Evolutionary conservation across 2,329 filamentous ascomycete species (phyloP), one percentile per base, ranked within the genome.

Genomic region (Sphaerulina musiva): DNA sequence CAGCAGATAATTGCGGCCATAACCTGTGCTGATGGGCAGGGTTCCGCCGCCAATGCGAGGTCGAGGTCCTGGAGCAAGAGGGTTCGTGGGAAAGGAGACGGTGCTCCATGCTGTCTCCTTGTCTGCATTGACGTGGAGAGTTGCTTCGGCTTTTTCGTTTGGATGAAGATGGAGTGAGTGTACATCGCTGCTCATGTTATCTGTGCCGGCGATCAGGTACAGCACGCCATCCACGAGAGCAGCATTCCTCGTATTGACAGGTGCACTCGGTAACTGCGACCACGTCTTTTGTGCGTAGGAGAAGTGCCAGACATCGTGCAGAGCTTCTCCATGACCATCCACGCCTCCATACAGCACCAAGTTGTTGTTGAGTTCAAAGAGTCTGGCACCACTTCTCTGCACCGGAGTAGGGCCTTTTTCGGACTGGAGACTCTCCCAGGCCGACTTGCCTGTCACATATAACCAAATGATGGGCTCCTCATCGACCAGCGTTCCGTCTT

Each of bases 1-100:
- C 1, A 73, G 59, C 6, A 76, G 68, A 58, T 74, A 76, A 41
- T 73, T 70, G 5, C 74, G 69, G 11, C 74, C 74, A 48, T 73
- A 71, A 10, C 73, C 73, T 1, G 73, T 76, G 0, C 67, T 69
- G 20, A 76, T 60, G 0, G 73, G 72, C 0, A 75, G 54, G 0
- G 75, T 59, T 1, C 69, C 69, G 12, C 69, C 73, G 6, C 70
- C 67, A 7, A 67, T 62, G 20, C 73, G 66, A 14, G 72, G 69
- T 14, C 67, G 64, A 2, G 74, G 73, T 1, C 73, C 73, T n/a
- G 72, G 70, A 1, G 69, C 69, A 10, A 75, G 59, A 2, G 73
- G 73, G 45, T 74, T 74, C 2, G 71, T 72, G 1, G 72, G 72
- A 51, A 75, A 74, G 0, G 68, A 65, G 23, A 70, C 67, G 2